A percentile compares a stretch with the other conserved stretches of the same genome.
phyloP scores from a whole-genome alignment of 1,284 basidiomycete species.

The Leccinum variabile region DNA sequence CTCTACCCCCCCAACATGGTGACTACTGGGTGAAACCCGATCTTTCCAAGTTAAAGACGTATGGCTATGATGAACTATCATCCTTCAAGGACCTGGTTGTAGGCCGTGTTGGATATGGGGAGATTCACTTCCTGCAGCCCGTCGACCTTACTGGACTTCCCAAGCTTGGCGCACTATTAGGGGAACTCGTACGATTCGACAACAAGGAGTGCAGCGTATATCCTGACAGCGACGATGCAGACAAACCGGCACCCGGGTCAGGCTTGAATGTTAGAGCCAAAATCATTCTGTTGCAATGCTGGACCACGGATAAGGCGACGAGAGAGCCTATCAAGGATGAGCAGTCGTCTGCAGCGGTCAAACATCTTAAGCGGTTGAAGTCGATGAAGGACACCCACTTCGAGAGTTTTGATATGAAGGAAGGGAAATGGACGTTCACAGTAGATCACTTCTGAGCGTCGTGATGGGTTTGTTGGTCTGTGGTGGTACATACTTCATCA shows the following conservation, averaged over 20 bases:
- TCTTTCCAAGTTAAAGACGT: constrained; percentile 66
- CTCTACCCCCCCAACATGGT: constrained; percentile 61
- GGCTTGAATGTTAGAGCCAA: constrained; percentile 90
- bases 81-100: constrained; percentile 78
- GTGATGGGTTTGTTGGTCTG: not conserved
- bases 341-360: constrained; percentile 67
- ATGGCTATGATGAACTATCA: constrained; percentile 72
- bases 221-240: constrained; percentile 78
- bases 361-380: constrained; percentile 84
- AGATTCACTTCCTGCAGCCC: constrained; percentile 87
- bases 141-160: constrained; percentile 90
- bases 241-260: constrained; percentile 79
- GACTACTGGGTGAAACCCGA: constrained; percentile 89
- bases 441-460: constrained; percentile 83
- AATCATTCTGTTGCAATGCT: constrained; percentile 82
- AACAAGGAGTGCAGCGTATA: constrained; percentile 94
- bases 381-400: constrained; percentile 87
- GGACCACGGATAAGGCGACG: constrained; percentile 90
- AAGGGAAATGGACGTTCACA: constrained; percentile 91
- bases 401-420: constrained; percentile 75
- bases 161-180: constrained; percentile 80
- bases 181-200: constrained; percentile 87
- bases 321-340: constrained; percentile 88
- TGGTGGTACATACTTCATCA: not conserved
- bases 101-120: constrained; percentile 88